Percentiles rank a stretch among this genome's conserved stretches.
phyloP scores from a whole-genome alignment of 805 yeast genomes.

The Blastobotrys americana region DNA sequence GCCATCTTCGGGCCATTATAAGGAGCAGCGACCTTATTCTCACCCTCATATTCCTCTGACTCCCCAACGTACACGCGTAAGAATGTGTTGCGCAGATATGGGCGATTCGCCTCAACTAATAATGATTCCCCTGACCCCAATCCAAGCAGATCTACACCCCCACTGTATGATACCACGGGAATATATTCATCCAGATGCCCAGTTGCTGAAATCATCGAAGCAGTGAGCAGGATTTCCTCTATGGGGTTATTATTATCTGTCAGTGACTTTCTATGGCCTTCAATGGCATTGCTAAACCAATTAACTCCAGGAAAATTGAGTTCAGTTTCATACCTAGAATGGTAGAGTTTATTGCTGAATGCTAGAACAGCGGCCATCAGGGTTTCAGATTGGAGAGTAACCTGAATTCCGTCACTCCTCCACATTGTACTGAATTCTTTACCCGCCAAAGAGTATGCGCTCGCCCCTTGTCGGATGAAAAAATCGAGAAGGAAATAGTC shows the following conservation, averaged over 20 bases:
- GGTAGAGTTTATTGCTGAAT: background rate
- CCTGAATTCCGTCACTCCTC: background rate
- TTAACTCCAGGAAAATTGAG: background rate
- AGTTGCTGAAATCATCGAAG: background rate
- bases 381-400: background rate
- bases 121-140: background rate
- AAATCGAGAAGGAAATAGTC: background rate
- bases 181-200: background rate
- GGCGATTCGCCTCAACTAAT: background rate
- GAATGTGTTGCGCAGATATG: background rate
- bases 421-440: background rate
- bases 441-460: background rate
- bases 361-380: background rate
- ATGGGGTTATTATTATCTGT: background rate
- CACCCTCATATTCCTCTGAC: background rate
- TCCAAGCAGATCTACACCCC: background rate
- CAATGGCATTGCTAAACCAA: background rate
- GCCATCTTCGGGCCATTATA: background rate
- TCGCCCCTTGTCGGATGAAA: background rate
- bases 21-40: background rate
- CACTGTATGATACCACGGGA: background rate
- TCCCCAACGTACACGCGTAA: background rate
- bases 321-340: background rate
- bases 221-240: background rate
- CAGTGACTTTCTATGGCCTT: background rate